phyloP scores from a whole-genome alignment of 1,284 basidiomycete genomes.

The Vanrija pseudolonga region DNA sequence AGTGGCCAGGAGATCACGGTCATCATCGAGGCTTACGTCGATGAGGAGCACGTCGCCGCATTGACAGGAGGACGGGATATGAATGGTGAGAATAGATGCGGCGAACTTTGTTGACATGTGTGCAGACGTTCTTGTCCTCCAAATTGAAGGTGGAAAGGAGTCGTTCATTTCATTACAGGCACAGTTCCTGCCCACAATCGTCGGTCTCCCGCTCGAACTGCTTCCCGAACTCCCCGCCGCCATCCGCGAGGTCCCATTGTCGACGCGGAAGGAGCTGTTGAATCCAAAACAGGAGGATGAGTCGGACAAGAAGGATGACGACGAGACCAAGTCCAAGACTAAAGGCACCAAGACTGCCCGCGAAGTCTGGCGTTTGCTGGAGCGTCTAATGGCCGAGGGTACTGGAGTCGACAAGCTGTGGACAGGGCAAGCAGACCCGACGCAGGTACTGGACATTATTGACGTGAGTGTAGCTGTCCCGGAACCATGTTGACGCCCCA shows the following conservation, averaged over 20 bases:
- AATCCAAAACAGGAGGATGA: not conserved
- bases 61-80: constrained; percentile 35
- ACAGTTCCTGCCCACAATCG: constrained; percentile 28
- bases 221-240: constrained; percentile 22
- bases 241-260: constrained; percentile 21
- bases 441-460: constrained; percentile 19
- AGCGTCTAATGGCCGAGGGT: constrained; percentile 35
- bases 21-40: constrained; percentile 26
- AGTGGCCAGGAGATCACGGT: constrained; percentile 24
- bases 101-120: not conserved
- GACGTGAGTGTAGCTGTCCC: constrained; percentile 21
- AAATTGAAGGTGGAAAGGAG: constrained; percentile 37
- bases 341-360: constrained; percentile 23
- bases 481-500: not conserved
- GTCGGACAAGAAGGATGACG: not conserved
- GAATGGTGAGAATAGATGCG: constrained; percentile 23
- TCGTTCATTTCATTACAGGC: constrained; percentile 40
- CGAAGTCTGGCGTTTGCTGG: constrained; percentile 39
- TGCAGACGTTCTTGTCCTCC: constrained; percentile 41
- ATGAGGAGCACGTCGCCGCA: constrained; percentile 20
- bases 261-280: constrained; percentile 26
- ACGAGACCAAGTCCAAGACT: not conserved
- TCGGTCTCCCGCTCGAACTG: constrained; percentile 29
- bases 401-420: constrained; percentile 19
- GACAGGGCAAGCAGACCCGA: constrained; percentile 8